Evolutionary conservation across 2,329 filamentous ascomycete genomes (phyloP).

Genomic region (Monosporascus sp.): DNA sequence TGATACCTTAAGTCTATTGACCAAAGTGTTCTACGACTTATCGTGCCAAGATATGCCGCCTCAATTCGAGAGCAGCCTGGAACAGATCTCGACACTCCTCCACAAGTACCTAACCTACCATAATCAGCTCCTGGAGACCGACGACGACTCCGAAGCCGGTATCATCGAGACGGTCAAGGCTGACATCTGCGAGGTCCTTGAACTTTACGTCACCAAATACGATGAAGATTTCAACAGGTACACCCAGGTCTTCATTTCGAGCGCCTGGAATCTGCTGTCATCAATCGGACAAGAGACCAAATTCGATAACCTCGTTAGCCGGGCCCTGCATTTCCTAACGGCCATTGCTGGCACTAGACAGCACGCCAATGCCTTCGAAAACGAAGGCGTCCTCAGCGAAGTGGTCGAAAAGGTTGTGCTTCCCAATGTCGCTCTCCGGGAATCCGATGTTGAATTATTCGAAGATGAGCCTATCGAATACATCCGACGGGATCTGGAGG

Average conservation of each 20-base stretch:
- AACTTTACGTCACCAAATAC: constrained; percentile 90
- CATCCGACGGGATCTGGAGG: constrained; percentile 89
- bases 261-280: constrained; percentile 86
- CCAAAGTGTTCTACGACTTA: constrained; percentile 92
- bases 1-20: constrained; percentile 76
- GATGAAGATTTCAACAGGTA: constrained; percentile 86
- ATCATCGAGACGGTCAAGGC: constrained; percentile 82
- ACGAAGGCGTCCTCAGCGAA: constrained; percentile 70
- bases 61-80: constrained; percentile 85
- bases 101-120: constrained; percentile 92
- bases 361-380: constrained; percentile 82
- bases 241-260: constrained; percentile 78
- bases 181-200: constrained; percentile 85
- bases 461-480: constrained; percentile 99
- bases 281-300: constrained; percentile 82
- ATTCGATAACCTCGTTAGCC: constrained; percentile 91
- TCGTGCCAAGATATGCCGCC: constrained; percentile 96
- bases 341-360: constrained; percentile 73
- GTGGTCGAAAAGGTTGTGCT: constrained; percentile 95
- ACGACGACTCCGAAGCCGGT: constrained; percentile 85
- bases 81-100: constrained; percentile 68
- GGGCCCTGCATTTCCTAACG: constrained; percentile 88
- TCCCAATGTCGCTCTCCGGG: constrained; percentile 84
- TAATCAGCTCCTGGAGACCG: constrained; percentile 74
- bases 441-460: constrained; percentile 92